Percentiles rank a stretch among this genome's conserved stretches.
Conservation (phyloP, 2,329 filamentous ascomycete species). For the Plectosphaerella plurivora region DNA sequence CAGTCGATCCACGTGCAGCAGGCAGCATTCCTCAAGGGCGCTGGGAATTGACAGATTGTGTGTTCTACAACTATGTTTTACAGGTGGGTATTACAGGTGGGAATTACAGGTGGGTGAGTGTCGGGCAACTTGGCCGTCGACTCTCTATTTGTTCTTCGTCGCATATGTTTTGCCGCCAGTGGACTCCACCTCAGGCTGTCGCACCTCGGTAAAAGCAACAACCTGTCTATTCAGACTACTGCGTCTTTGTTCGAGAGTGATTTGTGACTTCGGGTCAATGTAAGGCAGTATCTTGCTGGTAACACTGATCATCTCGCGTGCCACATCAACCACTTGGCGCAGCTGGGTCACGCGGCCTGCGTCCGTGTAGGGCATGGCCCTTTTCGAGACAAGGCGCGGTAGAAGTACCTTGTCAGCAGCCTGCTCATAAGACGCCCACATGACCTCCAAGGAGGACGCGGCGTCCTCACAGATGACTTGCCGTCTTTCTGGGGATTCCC, state of each 20-base stretch:
- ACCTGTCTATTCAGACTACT: slow-evolving; percentile 23
- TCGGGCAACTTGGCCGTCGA: too few relatives aligned
- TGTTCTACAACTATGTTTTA: too few relatives aligned
- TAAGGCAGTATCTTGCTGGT: slow-evolving; percentile 40
- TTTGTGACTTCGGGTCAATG: slow-evolving; percentile 22
- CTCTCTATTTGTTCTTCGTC: too few relatives aligned
- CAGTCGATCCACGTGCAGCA: too few relatives aligned
- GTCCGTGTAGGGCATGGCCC: background rate
- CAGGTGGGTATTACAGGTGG: too few relatives aligned
- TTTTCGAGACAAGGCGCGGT: background rate
- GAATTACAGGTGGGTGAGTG: too few relatives aligned
- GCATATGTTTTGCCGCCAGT: too few relatives aligned
- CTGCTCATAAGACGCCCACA: slow-evolving; percentile 46
- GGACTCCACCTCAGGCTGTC: too few relatives aligned
- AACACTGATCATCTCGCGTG: slow-evolving; percentile 39
- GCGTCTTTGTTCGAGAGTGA: slow-evolving; percentile 23
- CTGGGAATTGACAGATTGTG: too few relatives aligned
- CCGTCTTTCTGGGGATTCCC: slow-evolving; percentile 29
- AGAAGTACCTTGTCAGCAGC: slow-evolving; percentile 25
- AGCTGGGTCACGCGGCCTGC: slow-evolving; percentile 24
- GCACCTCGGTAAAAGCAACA: slow-evolving; percentile 10
- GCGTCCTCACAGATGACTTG: slow-evolving; percentile 43
- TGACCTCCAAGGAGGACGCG: slow-evolving; percentile 39
- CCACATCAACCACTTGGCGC: slow-evolving; percentile 38
- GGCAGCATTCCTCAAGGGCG: too few relatives aligned